Base-by-base conservation (phyloP, 2,329 filamentous ascomycete genomes). In the Aspergillus oerlinghausenensis region DNA sequence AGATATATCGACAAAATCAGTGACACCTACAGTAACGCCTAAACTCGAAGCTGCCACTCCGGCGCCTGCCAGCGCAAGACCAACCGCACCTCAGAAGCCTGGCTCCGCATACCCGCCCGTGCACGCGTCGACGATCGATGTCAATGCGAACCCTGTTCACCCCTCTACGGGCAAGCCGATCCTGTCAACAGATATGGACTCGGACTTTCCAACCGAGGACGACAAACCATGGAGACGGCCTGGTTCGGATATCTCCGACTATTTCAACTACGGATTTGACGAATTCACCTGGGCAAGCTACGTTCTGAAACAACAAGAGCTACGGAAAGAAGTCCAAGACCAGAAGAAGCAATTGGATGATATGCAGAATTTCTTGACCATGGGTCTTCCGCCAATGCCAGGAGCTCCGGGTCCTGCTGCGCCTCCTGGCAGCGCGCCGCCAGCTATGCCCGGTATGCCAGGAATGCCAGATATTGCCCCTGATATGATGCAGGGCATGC, bases 261-360 rank as follows among this genome's bases (percentile, higher is more conserved):
- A 96, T 77, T 97, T 97, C 84, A 97, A 97, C 79, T 97, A 97
- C 75, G 93, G 93, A 57, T 97, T 97, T 70, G 93, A 97, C 76
- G 93, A 97, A 75, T 97, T 97, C 75, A 96, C 92, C 1, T 99
- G 94, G 94, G 89, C 92, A 5, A 84, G 92, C 54, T 99, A 99
- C 73, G 92, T 92, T 32, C 81, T 91, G 58, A 95, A 96, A 69
- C 94, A 97, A 73, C 87, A 94, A 63, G 81, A 80, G 25, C 81
- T 97, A 67, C 84, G 89, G 19, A 85, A 85, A 63, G 90, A 93
- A 65, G 90, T 91, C 64, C 84, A 84, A 56, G 85, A 88, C 50
- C 92, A 95, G 76, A 96, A 93, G 79, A 89, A 79, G 53, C 80
- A 85, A 60, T 78, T 83, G 68, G 80, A 81, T 54, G 79, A 84